A percentile compares a stretch with the other conserved stretches of the same genome.
Evolutionary conservation across 805 yeast species (phyloP).

Genomic region (Sugiyamaella qingdaonensis): DNA sequence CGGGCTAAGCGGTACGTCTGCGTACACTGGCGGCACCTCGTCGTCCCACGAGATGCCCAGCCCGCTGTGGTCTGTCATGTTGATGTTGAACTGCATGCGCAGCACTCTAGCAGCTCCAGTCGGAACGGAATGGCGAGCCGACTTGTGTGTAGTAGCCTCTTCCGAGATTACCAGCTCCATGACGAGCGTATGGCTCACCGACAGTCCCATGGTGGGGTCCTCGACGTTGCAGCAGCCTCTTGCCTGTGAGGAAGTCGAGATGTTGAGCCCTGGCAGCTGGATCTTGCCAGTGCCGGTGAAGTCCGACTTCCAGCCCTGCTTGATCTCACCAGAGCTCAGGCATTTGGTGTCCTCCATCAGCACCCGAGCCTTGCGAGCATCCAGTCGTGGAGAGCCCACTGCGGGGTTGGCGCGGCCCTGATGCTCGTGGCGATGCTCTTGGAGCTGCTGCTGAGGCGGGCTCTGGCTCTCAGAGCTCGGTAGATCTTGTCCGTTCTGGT

Average conservation of each 20-base stretch:
- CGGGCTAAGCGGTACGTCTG: constrained; percentile 81
- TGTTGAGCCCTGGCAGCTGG: constrained; percentile 45
- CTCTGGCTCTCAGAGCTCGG: too few relatives aligned
- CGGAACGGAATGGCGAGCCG: constrained; percentile 33
- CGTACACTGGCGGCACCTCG: constrained; percentile 96
- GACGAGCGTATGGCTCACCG: constrained; percentile 69
- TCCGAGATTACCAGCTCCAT: constrained; percentile 94
- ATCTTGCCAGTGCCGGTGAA: constrained; percentile 72
- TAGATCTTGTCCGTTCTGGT: too few relatives aligned
- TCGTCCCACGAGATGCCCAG: constrained; percentile 98
- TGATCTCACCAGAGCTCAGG: constrained; percentile 73
- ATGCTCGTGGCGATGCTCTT: constrained; percentile 5
- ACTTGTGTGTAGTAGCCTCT: constrained; percentile 42
- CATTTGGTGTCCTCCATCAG: constrained; percentile 63
- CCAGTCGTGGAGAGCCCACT: background rate
- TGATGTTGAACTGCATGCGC: constrained; percentile 88
- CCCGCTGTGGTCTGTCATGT: constrained; percentile 85
- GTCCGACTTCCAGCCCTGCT: constrained; percentile 94
- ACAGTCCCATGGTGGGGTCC: constrained; percentile 75
- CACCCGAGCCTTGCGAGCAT: constrained; percentile 6
- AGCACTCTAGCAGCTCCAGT: constrained; percentile 95
- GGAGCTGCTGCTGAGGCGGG: background rate
- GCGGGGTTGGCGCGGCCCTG: constrained; percentile 23
- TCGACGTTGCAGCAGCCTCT: constrained; percentile 73
- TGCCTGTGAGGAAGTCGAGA: constrained; percentile 33